phyloP scores from a whole-genome alignment of 2,329 filamentous ascomycete species.

The Aschersonia sp. region DNA sequence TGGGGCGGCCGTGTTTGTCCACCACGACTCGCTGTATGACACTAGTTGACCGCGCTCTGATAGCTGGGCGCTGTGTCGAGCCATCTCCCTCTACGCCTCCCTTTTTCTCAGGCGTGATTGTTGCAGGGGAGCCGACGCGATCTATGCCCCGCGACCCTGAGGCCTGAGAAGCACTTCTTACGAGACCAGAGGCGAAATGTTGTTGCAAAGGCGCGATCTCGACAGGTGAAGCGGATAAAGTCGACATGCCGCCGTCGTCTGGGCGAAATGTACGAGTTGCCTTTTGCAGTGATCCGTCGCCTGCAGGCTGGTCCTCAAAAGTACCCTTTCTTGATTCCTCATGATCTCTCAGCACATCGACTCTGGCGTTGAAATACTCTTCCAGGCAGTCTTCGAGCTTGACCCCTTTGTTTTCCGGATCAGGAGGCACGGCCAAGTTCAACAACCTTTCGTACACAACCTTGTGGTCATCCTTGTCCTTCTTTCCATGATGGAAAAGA shows the following conservation, averaged over 20 bases:
- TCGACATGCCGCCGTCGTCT: constrained; percentile 17
- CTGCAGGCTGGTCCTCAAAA: constrained; percentile 12
- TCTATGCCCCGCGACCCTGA: background rate
- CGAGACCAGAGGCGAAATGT: background rate
- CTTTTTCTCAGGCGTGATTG: background rate
- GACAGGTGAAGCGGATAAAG: constrained; percentile 18
- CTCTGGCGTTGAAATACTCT: constrained; percentile 85
- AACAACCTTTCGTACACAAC: constrained; percentile 83
- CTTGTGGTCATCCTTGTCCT: constrained; percentile 80
- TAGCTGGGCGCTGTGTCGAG: constrained; percentile 5
- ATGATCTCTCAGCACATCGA: constrained; percentile 71
- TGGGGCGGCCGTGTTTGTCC: constrained; percentile 31
- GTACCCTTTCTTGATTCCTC: constrained; percentile 34
- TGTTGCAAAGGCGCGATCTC: constrained; percentile 11
- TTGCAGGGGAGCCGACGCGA: background rate
- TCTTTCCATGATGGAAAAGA: constrained; percentile 80
- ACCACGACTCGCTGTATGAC: constrained; percentile 46
- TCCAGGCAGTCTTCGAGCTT: constrained; percentile 85
- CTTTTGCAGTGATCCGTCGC: constrained; percentile 13
- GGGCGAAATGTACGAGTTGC: constrained; percentile 19
- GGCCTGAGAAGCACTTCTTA: background rate
- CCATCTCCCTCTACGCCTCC: background rate
- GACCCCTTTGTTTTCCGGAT: constrained; percentile 53
- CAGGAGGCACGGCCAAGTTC: constrained; percentile 76
- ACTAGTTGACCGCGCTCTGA: constrained; percentile 38